Evolutionary conservation across 208 protist genomes (phyloP).

Genomic region (Trypanosoma vivax): DNA sequence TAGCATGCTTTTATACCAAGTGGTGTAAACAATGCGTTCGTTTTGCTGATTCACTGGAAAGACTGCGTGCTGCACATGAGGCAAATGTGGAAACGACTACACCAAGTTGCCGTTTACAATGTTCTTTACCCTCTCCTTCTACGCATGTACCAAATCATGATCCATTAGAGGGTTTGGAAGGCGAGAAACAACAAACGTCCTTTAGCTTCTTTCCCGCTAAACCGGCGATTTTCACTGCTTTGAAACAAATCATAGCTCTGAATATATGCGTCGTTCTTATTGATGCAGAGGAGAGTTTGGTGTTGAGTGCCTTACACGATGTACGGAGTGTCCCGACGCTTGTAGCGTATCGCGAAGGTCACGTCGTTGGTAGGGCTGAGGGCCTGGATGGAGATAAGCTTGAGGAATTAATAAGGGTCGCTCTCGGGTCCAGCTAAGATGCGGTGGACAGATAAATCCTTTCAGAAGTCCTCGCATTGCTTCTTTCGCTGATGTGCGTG

Average conservation of each 20-base stretch:
- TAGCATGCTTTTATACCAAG: constrained; percentile 81
- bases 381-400: constrained; percentile 57
- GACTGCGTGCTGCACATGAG: background rate
- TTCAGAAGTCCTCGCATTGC: too few relatives aligned
- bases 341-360: constrained; percentile 64
- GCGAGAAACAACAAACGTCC: too few relatives aligned
- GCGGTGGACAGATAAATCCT: too few relatives aligned
- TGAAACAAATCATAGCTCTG: background rate
- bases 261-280: constrained; percentile 44
- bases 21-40: constrained; percentile 55
- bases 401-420: constrained; percentile 26
- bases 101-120: too few relatives aligned
- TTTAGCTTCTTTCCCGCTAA: too few relatives aligned
- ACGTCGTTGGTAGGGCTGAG: constrained; percentile 63
- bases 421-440: constrained; percentile 4
- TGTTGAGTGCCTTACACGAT: constrained; percentile 73
- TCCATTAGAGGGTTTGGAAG: too few relatives aligned
- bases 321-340: constrained; percentile 85
- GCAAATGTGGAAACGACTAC: background rate
- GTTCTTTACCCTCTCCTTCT: too few relatives aligned
- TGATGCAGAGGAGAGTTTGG: constrained; percentile 64
- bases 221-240: too few relatives aligned
- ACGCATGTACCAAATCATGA: too few relatives aligned
- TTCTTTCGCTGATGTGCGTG: too few relatives aligned
- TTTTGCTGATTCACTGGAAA: constrained; percentile 41